These are phyloP conservation scores for Wickerhamomyces pijperi DNA, from an alignment of 805 yeast species.

Conservation along the genomic window DNA sequence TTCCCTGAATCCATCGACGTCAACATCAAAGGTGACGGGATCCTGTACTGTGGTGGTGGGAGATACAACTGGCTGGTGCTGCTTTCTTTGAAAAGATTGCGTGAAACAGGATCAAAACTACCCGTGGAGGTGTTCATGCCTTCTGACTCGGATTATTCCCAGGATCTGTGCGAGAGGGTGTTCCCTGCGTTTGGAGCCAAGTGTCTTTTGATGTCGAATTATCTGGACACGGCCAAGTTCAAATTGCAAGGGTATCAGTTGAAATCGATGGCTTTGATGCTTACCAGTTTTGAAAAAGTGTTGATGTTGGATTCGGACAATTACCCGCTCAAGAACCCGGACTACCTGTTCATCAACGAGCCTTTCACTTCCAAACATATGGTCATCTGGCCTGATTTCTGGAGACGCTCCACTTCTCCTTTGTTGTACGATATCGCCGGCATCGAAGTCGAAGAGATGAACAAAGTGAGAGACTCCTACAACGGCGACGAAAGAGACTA, in stretches of 20 bases:
- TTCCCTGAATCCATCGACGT: constrained; percentile 26
- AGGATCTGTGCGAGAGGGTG: constrained; percentile 53
- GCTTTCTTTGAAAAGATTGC: constrained; percentile 37
- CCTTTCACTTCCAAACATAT: constrained; percentile 28
- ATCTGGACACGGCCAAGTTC: constrained; percentile 30
- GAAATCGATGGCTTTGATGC: constrained; percentile 61
- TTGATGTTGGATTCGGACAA: constrained; percentile 72
- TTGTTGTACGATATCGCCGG: constrained; percentile 45
- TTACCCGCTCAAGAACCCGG: constrained; percentile 40
- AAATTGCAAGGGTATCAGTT: constrained; percentile 49
- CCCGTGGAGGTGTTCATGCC: constrained; percentile 84
- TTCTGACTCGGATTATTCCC: constrained; percentile 55
- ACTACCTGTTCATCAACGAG: constrained; percentile 27
- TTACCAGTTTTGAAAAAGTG: constrained; percentile 71
- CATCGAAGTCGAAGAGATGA: constrained; percentile 23
- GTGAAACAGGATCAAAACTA: constrained; percentile 53
- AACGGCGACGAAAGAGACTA: constrained; percentile 24
- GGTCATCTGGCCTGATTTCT: constrained; percentile 59
- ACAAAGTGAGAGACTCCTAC: constrained; percentile 17
- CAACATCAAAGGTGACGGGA: constrained; percentile 39
- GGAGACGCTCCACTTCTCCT: constrained; percentile 61
- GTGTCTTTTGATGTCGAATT: constrained; percentile 42
- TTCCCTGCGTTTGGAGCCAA: constrained; percentile 59
- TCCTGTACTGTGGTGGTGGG: constrained; percentile 70
- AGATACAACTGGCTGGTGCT: constrained; percentile 53